Base-by-base conservation (phyloP, 2,329 filamentous ascomycete species). In the Metarhizium humberi region DNA sequence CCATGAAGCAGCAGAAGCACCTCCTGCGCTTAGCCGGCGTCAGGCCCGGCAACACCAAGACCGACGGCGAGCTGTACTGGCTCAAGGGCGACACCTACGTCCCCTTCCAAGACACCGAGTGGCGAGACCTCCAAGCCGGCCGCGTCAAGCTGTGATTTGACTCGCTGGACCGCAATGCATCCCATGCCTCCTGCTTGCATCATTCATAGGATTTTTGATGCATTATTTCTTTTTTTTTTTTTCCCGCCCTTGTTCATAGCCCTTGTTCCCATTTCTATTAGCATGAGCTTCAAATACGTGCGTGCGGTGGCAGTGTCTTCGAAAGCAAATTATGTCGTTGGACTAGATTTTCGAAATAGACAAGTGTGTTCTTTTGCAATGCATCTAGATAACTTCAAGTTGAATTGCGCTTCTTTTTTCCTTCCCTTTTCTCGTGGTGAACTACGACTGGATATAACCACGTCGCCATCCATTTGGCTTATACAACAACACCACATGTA, bases 1-100 rank as follows among this genome's bases (percentile, higher is more conserved):
- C 90, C 50, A 88, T 90, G 64, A 96, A 96, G 76, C 88, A 95
- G 73, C 87, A 92, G 71, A 96, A 96, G 71, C 82, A 87, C 59
- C 71, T 75, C 0, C 68, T 95, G 59, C 77, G 89, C n/a, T 75
- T 77, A 2, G 80, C 92, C 59, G 90, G 91, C 0, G 88, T 92
- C 0, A 81, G 89, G 63, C 87, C 86, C 0, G 69, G 64, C 4
- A 34, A 55, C 7, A 53, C 58, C 1, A 55, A 53, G 11, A 57
- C 57, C 1, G 32, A 46, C 11, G 80, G 80, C 62, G 73, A 78
- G 1, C 68, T 87, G 49, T 86, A 74, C 63, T 92, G 88, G 86
- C 72, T 91, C 16, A 79, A 77, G 62, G 78, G 76, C 0, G 80
- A 80, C 29, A 76, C 74, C 0, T 96, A 95, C 68, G 79, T 84